Evolutionary conservation across 2,329 filamentous ascomycete genomes (phyloP).

Genomic region (Fusarium euwallaceae): DNA sequence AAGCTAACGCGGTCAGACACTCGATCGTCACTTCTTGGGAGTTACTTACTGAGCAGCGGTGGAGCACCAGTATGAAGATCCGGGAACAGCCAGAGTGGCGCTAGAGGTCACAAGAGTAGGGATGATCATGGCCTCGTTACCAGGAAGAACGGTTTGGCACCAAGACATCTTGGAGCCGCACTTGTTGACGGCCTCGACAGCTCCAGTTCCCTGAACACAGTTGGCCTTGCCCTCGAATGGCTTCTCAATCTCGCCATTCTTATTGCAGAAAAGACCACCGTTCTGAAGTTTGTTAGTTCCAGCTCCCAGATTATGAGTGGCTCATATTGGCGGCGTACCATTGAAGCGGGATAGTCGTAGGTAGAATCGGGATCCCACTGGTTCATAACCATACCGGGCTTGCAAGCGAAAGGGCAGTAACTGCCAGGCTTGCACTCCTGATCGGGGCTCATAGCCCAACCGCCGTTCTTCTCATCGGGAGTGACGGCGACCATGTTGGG

Average conservation of each 20-base stretch:
- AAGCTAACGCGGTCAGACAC: constrained; percentile 64
- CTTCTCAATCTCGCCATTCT: constrained; percentile 74
- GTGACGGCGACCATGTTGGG: constrained; percentile 77
- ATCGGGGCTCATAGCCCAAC: constrained; percentile 86
- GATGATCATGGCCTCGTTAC: constrained; percentile 86
- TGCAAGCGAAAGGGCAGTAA: constrained; percentile 84
- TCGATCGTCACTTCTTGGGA: constrained; percentile 35
- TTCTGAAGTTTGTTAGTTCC: constrained; percentile 61
- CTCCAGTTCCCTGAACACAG: constrained; percentile 77
- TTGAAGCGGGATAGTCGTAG: constrained; percentile 78
- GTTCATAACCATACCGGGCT: constrained; percentile 79
- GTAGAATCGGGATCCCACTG: constrained; percentile 82
- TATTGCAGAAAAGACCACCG: constrained; percentile 80
- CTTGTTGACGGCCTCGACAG: constrained; percentile 76
- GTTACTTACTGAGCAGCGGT: constrained; percentile 79
- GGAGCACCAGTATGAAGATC: constrained; percentile 75
- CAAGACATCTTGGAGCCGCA: constrained; percentile 73
- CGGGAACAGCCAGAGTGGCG: constrained; percentile 78
- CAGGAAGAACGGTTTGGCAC: constrained; percentile 84
- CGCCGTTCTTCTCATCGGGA: constrained; percentile 73
- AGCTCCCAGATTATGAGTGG: neutral
- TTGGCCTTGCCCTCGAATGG: constrained; percentile 77
- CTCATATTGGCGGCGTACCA: constrained; percentile 64
- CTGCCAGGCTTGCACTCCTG: constrained; percentile 74
- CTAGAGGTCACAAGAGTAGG: constrained; percentile 74